Evolutionary conservation across 179 eudicot species (phyloP), one percentile per base, ranked within the genome.

Genomic region (Silene vulgaris): DNA sequence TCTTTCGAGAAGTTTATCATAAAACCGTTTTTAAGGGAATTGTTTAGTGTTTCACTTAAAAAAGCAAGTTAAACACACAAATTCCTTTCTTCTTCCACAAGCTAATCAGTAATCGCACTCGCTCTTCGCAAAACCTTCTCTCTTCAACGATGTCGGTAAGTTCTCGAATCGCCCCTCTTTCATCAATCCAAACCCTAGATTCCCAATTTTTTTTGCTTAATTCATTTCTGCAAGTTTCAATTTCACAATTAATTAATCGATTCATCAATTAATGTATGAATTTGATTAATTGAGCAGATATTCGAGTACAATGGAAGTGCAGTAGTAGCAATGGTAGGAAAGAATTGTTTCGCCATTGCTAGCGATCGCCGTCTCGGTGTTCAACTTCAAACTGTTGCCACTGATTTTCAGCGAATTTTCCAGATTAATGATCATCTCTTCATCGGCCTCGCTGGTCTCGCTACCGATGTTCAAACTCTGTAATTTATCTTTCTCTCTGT

Each of bases 241-340:
- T 62, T 62, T 62, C 21, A 21, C 14, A 1, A 62, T 62, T 9
- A 23, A 21, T 23, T 21, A 62, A 23, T 62, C 16, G 2, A 26
- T 62, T 23, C 21, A 21, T 23, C 20, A 62, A 62, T 62, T 62
- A 1, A 11, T 23, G 32, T 21, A 13, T 62, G 30, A 13, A 17
- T 66, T 21, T 12, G 1, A 57, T 56, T 63, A 70, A 63, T 65
- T 29, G 45, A 12, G 45, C 74, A 95, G 97, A 95, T 95, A 77
- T 92, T 95, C 71, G 99, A 95, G 88, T 95, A 95, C 84, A 95
- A 95, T 84, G 96, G 99, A 56, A 95, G 99, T 77, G 93, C 96
- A 59, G 35, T 92, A 8, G 93, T 95, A 40, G 99, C 99, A 9
- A 95, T 92, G 97, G 97, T 95, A 13, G 96, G 99, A 1, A 95